Percentiles rank a stretch among this genome's conserved stretches.
These are phyloP conservation scores for Fusarium denticulatum DNA, from an alignment of 2,329 filamentous ascomycete species.

Conservation along the genomic window DNA sequence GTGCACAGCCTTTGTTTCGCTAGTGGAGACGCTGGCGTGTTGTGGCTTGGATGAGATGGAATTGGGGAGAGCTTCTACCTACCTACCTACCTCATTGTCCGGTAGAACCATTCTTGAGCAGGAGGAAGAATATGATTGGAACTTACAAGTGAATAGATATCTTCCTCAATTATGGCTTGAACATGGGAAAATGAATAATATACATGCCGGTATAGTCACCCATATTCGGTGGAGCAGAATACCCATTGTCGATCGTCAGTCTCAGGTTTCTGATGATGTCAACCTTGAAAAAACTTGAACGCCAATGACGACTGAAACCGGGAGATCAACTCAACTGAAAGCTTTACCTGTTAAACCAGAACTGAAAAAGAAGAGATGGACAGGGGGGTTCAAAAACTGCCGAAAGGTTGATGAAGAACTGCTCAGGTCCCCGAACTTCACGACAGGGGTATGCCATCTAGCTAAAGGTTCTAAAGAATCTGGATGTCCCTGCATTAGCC, in stretches of 20 bases:
- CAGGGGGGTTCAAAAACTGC: background rate
- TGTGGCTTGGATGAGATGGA: slow-evolving; percentile 17
- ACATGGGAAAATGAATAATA: background rate
- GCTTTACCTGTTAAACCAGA: background rate
- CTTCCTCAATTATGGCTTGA: background rate
- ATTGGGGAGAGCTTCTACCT: background rate
- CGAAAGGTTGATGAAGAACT: background rate
- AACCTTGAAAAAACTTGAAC: slow-evolving; percentile 6
- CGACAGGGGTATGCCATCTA: background rate
- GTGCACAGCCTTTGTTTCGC: slow-evolving; percentile 30
- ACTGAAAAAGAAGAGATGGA: background rate
- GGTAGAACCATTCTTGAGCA: background rate
- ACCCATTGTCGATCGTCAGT: slow-evolving; percentile 17
- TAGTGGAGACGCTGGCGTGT: slow-evolving; percentile 6
- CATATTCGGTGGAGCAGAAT: background rate
- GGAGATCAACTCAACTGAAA: background rate
- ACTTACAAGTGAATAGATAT: background rate
- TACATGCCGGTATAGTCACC: background rate
- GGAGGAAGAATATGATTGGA: background rate
- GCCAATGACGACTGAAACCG: slow-evolving; percentile 6
- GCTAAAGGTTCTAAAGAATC: background rate
- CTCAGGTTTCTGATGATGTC: slow-evolving; percentile 29
- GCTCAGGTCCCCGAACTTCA: background rate
- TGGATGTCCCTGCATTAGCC: slow-evolving; percentile 4
- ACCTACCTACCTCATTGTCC: background rate